Evolutionary conservation across 2,329 filamentous ascomycete species (phyloP).

Genomic region (Fusarium cicatricum): DNA sequence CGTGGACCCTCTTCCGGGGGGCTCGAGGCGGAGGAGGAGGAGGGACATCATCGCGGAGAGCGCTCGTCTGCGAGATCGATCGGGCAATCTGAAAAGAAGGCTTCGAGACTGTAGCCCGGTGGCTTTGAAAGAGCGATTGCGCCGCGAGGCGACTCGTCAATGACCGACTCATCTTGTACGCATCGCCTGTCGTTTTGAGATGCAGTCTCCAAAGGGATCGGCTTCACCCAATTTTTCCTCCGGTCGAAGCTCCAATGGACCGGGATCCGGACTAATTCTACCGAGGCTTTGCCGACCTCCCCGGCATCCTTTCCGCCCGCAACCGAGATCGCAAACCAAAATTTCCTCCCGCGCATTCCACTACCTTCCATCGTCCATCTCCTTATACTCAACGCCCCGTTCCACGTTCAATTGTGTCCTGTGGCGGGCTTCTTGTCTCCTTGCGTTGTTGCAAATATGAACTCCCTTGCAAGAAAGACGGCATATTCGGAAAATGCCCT

Average conservation of each 20-base stretch:
- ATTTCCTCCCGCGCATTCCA: slow-evolving; percentile 49
- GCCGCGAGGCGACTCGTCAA: slow-evolving; percentile 54
- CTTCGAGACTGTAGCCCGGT: slow-evolving; percentile 35
- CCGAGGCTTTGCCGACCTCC: slow-evolving; percentile 49
- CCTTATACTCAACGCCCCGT: slow-evolving; percentile 38
- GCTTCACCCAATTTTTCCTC: slow-evolving; percentile 41
- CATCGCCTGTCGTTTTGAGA: slow-evolving; percentile 39
- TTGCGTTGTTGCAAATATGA: slow-evolving; percentile 52
- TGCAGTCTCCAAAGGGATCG: slow-evolving; percentile 24
- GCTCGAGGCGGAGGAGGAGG: slow-evolving; percentile 32
- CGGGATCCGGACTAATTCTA: slow-evolving; percentile 17
- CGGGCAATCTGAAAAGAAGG: slow-evolving; percentile 40
- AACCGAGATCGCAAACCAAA: slow-evolving; percentile 51
- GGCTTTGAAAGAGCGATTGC: slow-evolving; percentile 46
- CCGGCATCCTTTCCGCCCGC: slow-evolving; percentile 45
- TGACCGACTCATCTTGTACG: slow-evolving; percentile 54
- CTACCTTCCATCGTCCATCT: slow-evolving; percentile 40
- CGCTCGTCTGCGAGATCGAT: slow-evolving; percentile 52
- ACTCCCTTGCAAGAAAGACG: slow-evolving; percentile 55
- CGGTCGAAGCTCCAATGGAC: slow-evolving; percentile 15
- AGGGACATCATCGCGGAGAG: slow-evolving; percentile 40
- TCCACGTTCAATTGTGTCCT: slow-evolving; percentile 39
- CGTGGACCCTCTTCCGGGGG: slow-evolving; percentile 30
- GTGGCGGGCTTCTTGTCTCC: slow-evolving; percentile 40
- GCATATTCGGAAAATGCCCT: slow-evolving; percentile 52